Base-by-base conservation (phyloP, 306 rosid genomes). In the Prunus mume region DNA sequence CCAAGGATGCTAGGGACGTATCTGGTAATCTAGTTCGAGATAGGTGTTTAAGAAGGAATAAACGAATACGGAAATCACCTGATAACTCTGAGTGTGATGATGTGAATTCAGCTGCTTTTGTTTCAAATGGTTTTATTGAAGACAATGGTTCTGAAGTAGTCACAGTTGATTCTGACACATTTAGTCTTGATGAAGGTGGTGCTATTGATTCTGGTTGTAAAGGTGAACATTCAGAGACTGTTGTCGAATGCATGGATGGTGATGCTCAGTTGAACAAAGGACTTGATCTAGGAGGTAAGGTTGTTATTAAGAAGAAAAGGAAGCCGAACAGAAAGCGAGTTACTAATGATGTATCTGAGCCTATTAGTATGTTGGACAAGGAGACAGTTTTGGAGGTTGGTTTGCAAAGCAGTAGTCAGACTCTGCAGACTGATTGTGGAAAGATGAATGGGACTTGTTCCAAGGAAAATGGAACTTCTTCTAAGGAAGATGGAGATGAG, bases 401-500 rank as follows among this genome's bases (percentile, higher is more conserved):
- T 65, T 61, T 72, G 51, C 88, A 68, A 41, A 85, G 83, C 84
- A 71, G 79, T 55, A 81, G 85, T 76, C 92, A 68, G 71, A 86
- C 79, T 76, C 82, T 83, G 43, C 88, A 83, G 72, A 81, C 81
- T 72, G 79, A 60, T 75, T 85, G 85, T 73, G 90, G 72, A 52
- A 85, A 85, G 75, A 79, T 76, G 55, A 73, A 64, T 52, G 91
- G 81, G 77, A 81, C 56, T 66, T 80, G 83, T 76, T 85, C 83
- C 78, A 93, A 89, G 81, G 96, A 90, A 79, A 38, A 38, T 52
- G 91, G 81, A 78, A 81, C 64, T 66, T 80, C 84, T 76, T 85
- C 83, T 77, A 93, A 89, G 81, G 96, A 90, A 79, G 91, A 89
- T 79, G 98, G 98, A 69, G 98, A 94, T 69, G 93, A 89, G 82